A percentile compares a stretch with the other conserved stretches of the same genome.
Evolutionary conservation across 345 rosid species (phyloP).

Genomic region (Rubroshorea leprosula): DNA sequence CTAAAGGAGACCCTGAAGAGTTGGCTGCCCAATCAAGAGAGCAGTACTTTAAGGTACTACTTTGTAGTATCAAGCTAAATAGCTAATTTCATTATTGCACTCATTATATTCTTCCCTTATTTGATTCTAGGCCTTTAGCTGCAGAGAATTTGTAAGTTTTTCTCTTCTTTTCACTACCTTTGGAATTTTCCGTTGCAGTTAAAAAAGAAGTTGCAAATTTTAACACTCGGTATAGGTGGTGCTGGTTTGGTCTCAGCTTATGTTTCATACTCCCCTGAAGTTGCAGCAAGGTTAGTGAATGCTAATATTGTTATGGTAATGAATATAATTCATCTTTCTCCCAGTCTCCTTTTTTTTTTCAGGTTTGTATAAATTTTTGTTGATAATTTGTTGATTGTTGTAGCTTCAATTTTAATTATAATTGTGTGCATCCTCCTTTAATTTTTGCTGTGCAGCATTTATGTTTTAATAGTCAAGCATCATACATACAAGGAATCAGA

Average conservation of each 20-base stretch:
- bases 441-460: neutral
- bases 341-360: neutral
- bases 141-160: neutral
- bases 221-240: constrained; percentile 74
- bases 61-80: constrained; percentile 4
- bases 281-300: constrained; percentile 69
- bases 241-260: constrained; percentile 84
- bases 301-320: constrained; percentile 1
- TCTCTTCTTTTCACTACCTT: constrained; percentile 3
- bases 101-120: neutral
- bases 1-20: constrained; percentile 69
- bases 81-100: constrained; percentile 1
- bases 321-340: neutral
- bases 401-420: neutral
- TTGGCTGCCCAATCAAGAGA: constrained; percentile 78
- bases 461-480: neutral
- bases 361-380: neutral
- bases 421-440: neutral
- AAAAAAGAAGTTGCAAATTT: constrained; percentile 60
- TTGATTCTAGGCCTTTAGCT: neutral
- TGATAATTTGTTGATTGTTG: constrained; percentile 7
- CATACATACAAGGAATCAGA: no score
- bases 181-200: constrained; percentile 48
- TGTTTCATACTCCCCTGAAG: constrained; percentile 77
- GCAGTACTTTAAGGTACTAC: constrained; percentile 61